Conservation (phyloP, 768 basidiomycete genomes). For the Termitomyces sp. region DNA sequence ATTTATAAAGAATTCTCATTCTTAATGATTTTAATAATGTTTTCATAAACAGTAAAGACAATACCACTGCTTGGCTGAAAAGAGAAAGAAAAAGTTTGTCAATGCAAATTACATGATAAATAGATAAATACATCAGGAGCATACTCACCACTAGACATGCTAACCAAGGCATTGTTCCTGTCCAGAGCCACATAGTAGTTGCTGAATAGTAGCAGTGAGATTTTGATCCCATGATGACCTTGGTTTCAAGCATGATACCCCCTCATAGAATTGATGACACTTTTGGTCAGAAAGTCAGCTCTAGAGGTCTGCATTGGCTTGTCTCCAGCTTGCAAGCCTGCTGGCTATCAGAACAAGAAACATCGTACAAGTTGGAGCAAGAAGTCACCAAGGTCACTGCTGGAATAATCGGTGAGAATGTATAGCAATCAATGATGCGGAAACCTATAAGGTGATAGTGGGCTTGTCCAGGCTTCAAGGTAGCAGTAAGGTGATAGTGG, state of each 20-base stretch:
- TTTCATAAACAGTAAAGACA: no score
- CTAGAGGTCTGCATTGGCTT: constrained; percentile 37
- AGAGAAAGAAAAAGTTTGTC: no score
- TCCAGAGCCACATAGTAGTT: no score
- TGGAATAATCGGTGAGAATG: constrained; percentile 17
- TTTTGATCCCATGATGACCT: constrained; percentile 53
- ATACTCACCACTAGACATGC: no score
- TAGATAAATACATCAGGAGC: no score
- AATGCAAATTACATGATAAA: no score
- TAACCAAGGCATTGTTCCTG: no score
- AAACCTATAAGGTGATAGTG: constrained; percentile 27
- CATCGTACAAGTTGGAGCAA: constrained; percentile 59
- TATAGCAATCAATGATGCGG: background rate
- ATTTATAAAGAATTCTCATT: no score
- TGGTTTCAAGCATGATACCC: constrained; percentile 48
- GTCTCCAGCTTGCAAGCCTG: constrained; percentile 45
- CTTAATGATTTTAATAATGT: no score
- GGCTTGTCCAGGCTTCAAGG: constrained; percentile 38
- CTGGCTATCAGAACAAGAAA: constrained; percentile 33
- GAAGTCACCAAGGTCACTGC: constrained; percentile 58
- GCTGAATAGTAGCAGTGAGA: constrained; percentile 38
- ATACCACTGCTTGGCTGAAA: no score
- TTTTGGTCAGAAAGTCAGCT: constrained; percentile 55
- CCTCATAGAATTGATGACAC: constrained; percentile 41
- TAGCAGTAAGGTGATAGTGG: constrained; percentile 38